Evolutionary conservation across 805 yeast species (phyloP).

Genomic region (Metschnikowia drakensbergensis): DNA sequence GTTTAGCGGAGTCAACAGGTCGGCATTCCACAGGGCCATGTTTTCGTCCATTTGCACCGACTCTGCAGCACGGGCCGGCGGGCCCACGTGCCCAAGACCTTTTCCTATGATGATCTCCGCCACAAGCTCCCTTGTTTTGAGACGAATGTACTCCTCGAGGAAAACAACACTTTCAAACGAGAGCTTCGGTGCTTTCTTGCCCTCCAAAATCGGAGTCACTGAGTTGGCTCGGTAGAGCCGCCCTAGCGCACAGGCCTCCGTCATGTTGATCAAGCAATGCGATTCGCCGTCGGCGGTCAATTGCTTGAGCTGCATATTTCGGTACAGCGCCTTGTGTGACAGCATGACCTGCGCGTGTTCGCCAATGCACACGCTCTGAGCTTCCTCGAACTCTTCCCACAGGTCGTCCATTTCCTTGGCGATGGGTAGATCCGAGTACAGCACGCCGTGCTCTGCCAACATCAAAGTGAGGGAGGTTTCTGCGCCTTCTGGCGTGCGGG

Average conservation of each 20-base stretch:
- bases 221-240: constrained; percentile 10
- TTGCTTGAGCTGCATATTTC: background rate
- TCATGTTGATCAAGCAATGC: constrained; percentile 4
- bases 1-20: background rate
- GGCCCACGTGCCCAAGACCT: constrained; percentile 1
- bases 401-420: constrained; percentile 49
- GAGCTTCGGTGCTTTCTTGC: constrained; percentile 5
- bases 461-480: background rate
- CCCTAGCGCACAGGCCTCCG: background rate
- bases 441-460: constrained; percentile 12
- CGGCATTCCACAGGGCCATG: background rate
- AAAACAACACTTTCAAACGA: constrained; percentile 16
- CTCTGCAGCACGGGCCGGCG: background rate
- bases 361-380: constrained; percentile 26
- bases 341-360: constrained; percentile 16
- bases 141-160: constrained; percentile 20
- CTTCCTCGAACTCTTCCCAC: constrained; percentile 44
- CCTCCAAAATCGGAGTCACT: constrained; percentile 3
- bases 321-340: constrained; percentile 2
- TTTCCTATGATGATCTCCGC: constrained; percentile 13
- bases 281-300: background rate
- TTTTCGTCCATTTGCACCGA: background rate
- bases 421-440: constrained; percentile 47
- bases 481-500: background rate
- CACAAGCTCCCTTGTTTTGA: constrained; percentile 16